Evolutionary conservation across 228 moss, liverwort and hornwort genomes (phyloP).

Genomic region (Sphagnum magellanicum): DNA sequence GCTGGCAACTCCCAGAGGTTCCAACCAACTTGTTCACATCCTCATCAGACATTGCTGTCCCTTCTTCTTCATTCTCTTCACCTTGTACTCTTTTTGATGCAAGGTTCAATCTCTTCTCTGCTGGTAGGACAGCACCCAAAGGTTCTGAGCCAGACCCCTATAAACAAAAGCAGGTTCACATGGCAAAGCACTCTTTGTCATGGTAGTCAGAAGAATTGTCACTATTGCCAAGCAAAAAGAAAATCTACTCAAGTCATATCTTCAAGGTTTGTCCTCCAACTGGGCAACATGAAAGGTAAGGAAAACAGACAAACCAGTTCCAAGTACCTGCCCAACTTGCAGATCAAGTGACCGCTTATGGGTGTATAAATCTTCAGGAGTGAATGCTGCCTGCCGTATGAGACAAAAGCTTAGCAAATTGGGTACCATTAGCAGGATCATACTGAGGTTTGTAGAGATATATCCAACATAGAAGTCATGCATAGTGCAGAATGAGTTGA

Average conservation of each 20-base stretch:
- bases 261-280: too few relatives aligned
- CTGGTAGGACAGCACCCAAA: conserved; percentile 19
- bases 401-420: too few relatives aligned
- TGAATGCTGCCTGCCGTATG: conserved; percentile 63
- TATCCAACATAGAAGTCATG: too few relatives aligned
- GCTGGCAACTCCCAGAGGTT: conserved; percentile 67
- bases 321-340: conserved; percentile 19
- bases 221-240: too few relatives aligned
- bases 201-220: too few relatives aligned
- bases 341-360: conserved; percentile 67
- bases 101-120: conserved; percentile 60
- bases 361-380: conserved; percentile 68
- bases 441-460: too few relatives aligned
- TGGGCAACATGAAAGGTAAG: too few relatives aligned
- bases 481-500: too few relatives aligned
- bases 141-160: neutral
- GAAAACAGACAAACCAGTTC: neutral
- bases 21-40: conserved; percentile 83
- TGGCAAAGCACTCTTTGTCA: too few relatives aligned
- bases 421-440: too few relatives aligned
- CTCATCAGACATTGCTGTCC: conserved; percentile 52
- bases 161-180: too few relatives aligned
- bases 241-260: too few relatives aligned
- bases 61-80: conserved; percentile 61
- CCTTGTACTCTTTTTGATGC: conserved; percentile 31